Percentiles rank a stretch among this genome's conserved stretches.
These are phyloP conservation scores for Lactarius quietus DNA, from an alignment of 768 basidiomycete species.

Conservation along the genomic window DNA sequence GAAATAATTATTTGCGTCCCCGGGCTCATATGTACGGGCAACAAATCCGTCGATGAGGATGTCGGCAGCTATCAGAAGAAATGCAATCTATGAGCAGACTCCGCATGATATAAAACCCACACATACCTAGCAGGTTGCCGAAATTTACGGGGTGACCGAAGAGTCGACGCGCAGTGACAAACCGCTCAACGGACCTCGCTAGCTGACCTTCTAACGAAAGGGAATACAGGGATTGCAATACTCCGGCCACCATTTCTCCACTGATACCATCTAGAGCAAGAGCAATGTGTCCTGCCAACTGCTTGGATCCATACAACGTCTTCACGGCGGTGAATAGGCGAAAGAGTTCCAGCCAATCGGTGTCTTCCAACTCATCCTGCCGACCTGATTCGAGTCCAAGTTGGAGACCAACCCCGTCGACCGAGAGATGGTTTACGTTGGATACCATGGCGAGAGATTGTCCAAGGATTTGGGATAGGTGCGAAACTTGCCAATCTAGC, in stretches of 20 bases:
- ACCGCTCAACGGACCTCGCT: neutral
- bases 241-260: neutral
- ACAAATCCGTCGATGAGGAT: slow-evolving; percentile 7
- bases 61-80: too few species aligned
- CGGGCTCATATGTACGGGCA: neutral
- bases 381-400: too few species aligned
- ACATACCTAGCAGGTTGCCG: too few species aligned
- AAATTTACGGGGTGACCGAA: neutral
- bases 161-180: neutral
- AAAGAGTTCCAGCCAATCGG: neutral
- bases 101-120: too few species aligned
- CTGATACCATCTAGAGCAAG: neutral
- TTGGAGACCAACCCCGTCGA: neutral
- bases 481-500: neutral
- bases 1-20: slow-evolving; percentile 2
- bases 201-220: neutral
- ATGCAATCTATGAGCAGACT: too few species aligned
- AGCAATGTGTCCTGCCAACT: neutral
- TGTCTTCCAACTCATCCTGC: neutral
- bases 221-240: neutral
- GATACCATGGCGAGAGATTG: neutral
- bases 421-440: neutral
- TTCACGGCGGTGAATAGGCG: neutral
- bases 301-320: neutral
- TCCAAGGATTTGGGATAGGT: neutral